phyloP scores from a whole-genome alignment of 106 monocot genomes.

The Agapanthus africanus region DNA sequence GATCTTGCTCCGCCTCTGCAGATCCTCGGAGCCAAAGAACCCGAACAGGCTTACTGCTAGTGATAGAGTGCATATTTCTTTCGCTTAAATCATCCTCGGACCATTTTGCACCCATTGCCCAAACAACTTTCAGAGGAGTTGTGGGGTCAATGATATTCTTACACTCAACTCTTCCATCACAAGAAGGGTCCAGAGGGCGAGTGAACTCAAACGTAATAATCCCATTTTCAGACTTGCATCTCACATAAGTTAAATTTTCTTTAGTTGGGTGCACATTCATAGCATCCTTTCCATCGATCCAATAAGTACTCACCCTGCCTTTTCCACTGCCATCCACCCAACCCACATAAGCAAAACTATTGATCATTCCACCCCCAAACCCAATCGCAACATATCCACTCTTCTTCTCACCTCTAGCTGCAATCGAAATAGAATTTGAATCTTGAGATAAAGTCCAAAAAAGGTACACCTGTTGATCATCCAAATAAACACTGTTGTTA shows the following conservation, averaged over 20 bases:
- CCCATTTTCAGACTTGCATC: slow-evolving; percentile 72
- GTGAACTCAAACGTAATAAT: slow-evolving; percentile 87
- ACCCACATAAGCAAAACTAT: slow-evolving; percentile 88
- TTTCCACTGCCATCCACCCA: slow-evolving; percentile 74
- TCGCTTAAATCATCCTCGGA: slow-evolving; percentile 54
- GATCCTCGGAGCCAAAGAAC: slow-evolving; percentile 66
- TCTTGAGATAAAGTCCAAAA: slow-evolving; percentile 73
- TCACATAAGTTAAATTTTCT: slow-evolving; percentile 63
- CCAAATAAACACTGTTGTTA: slow-evolving; percentile 80
- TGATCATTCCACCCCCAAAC: slow-evolving; percentile 75
- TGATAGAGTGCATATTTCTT: slow-evolving; percentile 85
- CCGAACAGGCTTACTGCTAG: slow-evolving; percentile 54
- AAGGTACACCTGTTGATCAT: slow-evolving; percentile 83
- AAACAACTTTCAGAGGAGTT: slow-evolving; percentile 74
- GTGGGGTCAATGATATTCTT: slow-evolving; percentile 80
- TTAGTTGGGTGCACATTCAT: slow-evolving; percentile 52
- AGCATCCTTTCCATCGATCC: slow-evolving; percentile 77
- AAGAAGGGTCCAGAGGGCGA: slow-evolving; percentile 61
- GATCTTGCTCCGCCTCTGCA: slow-evolving; percentile 75
- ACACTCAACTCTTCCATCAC: slow-evolving; percentile 76
- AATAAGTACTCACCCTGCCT: slow-evolving; percentile 70
- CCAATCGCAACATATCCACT: slow-evolving; percentile 92
- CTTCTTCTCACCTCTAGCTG: slow-evolving; percentile 74
- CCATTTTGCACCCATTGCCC: slow-evolving; percentile 95
- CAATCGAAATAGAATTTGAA: slow-evolving; percentile 70